These are phyloP conservation scores for Hypoxylon trugodes DNA, from an alignment of 495 filamentous ascomycete species.

Conservation along the genomic window DNA sequence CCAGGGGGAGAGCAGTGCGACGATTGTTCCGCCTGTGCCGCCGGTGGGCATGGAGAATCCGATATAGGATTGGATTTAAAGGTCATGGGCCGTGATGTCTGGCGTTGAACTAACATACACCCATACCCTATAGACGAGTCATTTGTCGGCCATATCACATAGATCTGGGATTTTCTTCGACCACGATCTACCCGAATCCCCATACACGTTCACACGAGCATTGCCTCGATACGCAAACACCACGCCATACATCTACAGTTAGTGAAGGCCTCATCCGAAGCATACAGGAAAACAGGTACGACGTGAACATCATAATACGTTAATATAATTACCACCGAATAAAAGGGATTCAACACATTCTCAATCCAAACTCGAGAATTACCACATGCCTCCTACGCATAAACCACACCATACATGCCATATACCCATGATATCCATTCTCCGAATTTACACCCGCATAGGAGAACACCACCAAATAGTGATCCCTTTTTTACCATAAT, in stretches of 20 bases:
- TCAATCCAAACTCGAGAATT: not conserved
- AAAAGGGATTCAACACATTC: not conserved
- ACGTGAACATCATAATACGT: not conserved
- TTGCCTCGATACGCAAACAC: too few species aligned
- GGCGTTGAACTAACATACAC: not conserved
- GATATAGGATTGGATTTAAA: slow-evolving; percentile 30
- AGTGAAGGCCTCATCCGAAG: too few species aligned
- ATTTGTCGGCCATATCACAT: too few species aligned
- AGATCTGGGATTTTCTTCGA: too few species aligned
- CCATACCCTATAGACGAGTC: too few species aligned
- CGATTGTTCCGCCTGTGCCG: slow-evolving; percentile 25
- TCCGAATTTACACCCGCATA: not conserved
- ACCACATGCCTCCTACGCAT: not conserved
- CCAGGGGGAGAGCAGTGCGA: slow-evolving; percentile 21
- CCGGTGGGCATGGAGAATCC: slow-evolving; percentile 43
- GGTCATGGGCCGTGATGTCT: not conserved
- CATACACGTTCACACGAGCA: too few species aligned
- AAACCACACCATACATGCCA: not conserved
- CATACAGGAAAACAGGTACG: not conserved
- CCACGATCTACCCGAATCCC: not conserved
- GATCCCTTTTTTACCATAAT: not conserved
- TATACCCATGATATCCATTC: too few species aligned
- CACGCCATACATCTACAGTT: too few species aligned
- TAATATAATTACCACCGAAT: not conserved
- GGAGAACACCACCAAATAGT: not conserved